These are phyloP conservation scores for Dactylella cylindrospora DNA, from an alignment of 2,329 filamentous ascomycete genomes.

Conservation along the genomic window DNA sequence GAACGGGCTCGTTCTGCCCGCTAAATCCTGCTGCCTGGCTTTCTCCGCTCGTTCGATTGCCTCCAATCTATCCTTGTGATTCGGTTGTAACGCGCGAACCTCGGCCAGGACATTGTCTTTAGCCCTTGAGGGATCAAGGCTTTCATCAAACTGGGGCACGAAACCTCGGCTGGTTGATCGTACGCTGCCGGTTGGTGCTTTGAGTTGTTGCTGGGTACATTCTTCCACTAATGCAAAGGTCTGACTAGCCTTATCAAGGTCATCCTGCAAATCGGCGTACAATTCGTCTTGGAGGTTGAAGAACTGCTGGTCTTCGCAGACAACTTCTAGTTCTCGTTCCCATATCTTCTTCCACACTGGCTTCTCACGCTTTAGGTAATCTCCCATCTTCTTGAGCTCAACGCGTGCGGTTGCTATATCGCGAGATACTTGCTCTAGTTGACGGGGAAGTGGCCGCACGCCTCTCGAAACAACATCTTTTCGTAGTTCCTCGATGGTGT, in stretches of 20 bases:
- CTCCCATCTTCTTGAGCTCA: constrained; percentile 91
- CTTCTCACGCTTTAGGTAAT: constrained; percentile 87
- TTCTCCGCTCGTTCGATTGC: constrained; percentile 97
- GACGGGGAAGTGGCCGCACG: constrained; percentile 83
- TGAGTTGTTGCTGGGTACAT: constrained; percentile 96
- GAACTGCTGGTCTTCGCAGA: constrained; percentile 92
- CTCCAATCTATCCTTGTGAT: constrained; percentile 88
- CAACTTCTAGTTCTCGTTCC: constrained; percentile 94
- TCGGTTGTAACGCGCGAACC: constrained; percentile 87
- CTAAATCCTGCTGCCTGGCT: constrained; percentile 82
- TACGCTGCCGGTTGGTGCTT: constrained; percentile 59
- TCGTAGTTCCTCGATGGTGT: constrained; percentile 90
- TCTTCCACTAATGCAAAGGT: constrained; percentile 95
- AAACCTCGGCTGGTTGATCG: constrained; percentile 59
- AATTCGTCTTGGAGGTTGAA: constrained; percentile 96
- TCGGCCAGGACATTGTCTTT: constrained; percentile 92
- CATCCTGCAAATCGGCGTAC: constrained; percentile 85
- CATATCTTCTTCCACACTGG: constrained; percentile 98
- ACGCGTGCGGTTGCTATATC: constrained; percentile 79
- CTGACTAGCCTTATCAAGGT: constrained; percentile 89
- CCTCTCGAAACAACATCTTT: constrained; percentile 95
- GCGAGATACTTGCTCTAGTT: constrained; percentile 84
- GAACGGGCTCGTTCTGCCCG: constrained; percentile 73
- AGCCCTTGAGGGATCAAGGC: constrained; percentile 72
- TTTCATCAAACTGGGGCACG: constrained; percentile 53